Base-by-base conservation (phyloP, 2,329 filamentous ascomycete species). In the Metarhizium album region DNA sequence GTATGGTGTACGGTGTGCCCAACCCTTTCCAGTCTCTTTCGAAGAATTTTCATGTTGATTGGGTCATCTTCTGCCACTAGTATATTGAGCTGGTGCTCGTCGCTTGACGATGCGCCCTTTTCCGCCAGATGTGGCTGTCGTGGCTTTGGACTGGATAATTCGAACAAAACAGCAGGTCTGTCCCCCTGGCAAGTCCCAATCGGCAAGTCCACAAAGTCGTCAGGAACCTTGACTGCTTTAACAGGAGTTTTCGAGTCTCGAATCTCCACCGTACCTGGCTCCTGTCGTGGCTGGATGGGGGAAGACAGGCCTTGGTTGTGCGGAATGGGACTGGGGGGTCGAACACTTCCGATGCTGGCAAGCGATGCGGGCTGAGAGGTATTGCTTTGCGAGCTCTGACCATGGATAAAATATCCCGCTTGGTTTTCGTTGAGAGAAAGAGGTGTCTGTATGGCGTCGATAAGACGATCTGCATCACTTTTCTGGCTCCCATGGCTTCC, bases 41-140 rank as follows among this genome's bases (percentile, higher is more conserved):
- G 80, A 40, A 95, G 70, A 42, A 95, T 87, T 53, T 82, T 85
- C 67, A 87, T 87, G 58, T 95, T 95, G 58, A 94, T 83, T 0
- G 88, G 87, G 59, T 95, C 89, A 57, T 95, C 90, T 61, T 95
- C 90, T 0, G 90, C 90, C 35, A 95, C 80, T 22, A 95, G 72
- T 2, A 94, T 80, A 18, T 77, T 74, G 56, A 89, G 71, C 37
- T 49, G 51, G 9, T 40, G 53, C 13, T 55, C 49, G 3, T 63
- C 54, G 9, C 59, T 63, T 2, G 57, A 6, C 18, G 35, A 4
- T 14, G 16, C 56, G 3, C 59, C 54, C 18, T 59, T 64, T 45
- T 61, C 60, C 7, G 57, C 57, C 2, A 49, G 50, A 55, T 45
- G 48, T 35, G 48, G 11, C 18, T 22, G 33, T 14, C 50, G 45